phyloP scores from a whole-genome alignment of 2,329 filamentous ascomycete genomes.

The Teratosphaeria viscida region DNA sequence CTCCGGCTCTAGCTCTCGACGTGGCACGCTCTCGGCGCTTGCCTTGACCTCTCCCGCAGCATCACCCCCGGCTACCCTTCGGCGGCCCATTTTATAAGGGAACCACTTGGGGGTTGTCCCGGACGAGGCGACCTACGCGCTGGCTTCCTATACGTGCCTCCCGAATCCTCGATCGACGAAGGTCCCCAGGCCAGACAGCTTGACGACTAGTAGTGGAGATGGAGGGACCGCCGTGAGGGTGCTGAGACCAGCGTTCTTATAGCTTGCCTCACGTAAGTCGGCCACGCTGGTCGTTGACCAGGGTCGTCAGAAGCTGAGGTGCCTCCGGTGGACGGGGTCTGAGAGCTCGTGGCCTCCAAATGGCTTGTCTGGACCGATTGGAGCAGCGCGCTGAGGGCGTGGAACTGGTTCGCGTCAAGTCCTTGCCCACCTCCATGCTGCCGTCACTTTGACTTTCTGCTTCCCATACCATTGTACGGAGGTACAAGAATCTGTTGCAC shows the following conservation, averaged over 20 bases:
- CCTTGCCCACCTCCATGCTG: background rate
- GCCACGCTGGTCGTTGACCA: constrained; percentile 4
- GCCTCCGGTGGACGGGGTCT: constrained; percentile 1
- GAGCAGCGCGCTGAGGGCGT: background rate
- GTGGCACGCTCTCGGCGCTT: constrained; percentile 20
- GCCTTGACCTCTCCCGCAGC: constrained; percentile 10
- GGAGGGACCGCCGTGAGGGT: background rate
- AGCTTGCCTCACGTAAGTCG: constrained; percentile 13
- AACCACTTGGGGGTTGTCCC: background rate
- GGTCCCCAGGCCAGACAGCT: constrained; percentile 2
- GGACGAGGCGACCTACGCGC: constrained; percentile 1
- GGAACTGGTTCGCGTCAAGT: background rate
- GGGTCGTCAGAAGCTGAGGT: constrained; percentile 3
- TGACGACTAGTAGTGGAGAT: background rate
- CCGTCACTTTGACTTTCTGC: background rate
- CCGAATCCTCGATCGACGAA: background rate
- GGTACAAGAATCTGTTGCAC: background rate
- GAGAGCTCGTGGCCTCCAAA: constrained; percentile 8
- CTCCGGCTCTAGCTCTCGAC: constrained; percentile 12
- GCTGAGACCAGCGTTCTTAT: constrained; percentile 10
- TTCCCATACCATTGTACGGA: background rate
- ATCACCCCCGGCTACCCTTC: background rate
- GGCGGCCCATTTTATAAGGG: background rate
- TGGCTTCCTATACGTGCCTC: constrained; percentile 7
- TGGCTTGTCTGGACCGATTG: constrained; percentile 1